Conservation (phyloP, 2,329 filamentous ascomycete genomes). For the Mycosphaerella sp. region DNA sequence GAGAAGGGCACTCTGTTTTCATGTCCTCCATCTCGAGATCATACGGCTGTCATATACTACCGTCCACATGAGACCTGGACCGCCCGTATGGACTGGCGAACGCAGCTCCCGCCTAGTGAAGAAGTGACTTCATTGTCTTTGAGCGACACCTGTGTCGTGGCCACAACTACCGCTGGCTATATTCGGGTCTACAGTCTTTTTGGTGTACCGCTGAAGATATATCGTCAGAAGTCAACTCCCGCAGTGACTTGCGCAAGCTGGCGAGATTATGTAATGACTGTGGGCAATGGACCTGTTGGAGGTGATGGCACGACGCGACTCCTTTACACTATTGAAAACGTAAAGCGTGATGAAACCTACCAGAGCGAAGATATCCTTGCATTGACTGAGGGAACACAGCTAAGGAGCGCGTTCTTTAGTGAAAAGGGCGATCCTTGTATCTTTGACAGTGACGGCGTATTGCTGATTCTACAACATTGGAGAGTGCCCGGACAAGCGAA, state of each 20-base stretch:
- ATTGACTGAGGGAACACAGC: constrained; percentile 63
- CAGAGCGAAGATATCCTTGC: constrained; percentile 92
- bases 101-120: constrained; percentile 79
- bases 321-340: constrained; percentile 87
- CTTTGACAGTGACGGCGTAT: constrained; percentile 85
- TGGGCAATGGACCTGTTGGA: constrained; percentile 84
- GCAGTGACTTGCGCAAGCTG: constrained; percentile 91
- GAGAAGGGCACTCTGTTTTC: constrained; percentile 82
- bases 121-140: constrained; percentile 80
- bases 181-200: constrained; percentile 90
- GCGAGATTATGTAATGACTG: constrained; percentile 91
- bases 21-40: constrained; percentile 60
- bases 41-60: constrained; percentile 84
- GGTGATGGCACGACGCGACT: constrained; percentile 72
- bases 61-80: constrained; percentile 97
- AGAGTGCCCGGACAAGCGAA: constrained; percentile 73
- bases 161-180: constrained; percentile 80
- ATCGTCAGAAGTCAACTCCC: constrained; percentile 82
- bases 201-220: constrained; percentile 81
- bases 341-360: constrained; percentile 88
- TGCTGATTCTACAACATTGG: constrained; percentile 88
- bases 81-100: constrained; percentile 81
- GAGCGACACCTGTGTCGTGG: constrained; percentile 84
- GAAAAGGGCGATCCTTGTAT: constrained; percentile 93
- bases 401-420: constrained; percentile 86